Conservation (phyloP, 805 yeast species). For the Teunomyces barrocoloradensis region DNA sequence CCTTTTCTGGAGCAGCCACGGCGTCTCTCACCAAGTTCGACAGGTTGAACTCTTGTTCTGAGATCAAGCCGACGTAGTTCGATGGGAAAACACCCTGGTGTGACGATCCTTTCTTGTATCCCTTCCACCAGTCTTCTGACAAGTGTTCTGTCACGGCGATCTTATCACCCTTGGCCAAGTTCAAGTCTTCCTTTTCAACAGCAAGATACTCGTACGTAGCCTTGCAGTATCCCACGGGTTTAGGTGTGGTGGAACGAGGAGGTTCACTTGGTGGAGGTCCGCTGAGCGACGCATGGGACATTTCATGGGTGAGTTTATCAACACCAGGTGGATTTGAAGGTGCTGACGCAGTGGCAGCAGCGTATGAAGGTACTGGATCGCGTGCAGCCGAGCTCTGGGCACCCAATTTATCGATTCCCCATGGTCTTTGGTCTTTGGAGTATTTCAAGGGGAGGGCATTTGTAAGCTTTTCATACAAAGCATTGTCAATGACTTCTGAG, state of each 20-base stretch:
- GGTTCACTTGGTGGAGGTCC: slow-evolving; percentile 20
- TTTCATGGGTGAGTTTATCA: slow-evolving; percentile 8
- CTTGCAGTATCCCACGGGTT: slow-evolving; percentile 43
- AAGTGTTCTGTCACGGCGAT: slow-evolving; percentile 68
- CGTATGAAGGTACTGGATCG: slow-evolving; percentile 5
- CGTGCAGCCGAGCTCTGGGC: background rate
- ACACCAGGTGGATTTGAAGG: slow-evolving; percentile 14
- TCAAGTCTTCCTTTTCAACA: slow-evolving; percentile 73
- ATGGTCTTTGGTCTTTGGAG: slow-evolving; percentile 48
- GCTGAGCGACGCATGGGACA: slow-evolving; percentile 13
- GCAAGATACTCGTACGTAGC: slow-evolving; percentile 76
- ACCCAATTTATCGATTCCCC: slow-evolving; percentile 37
- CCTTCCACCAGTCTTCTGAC: slow-evolving; percentile 91
- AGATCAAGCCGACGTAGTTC: slow-evolving; percentile 62
- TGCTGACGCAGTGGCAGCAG: slow-evolving; percentile 7
- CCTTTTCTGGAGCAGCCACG: slow-evolving; percentile 12
- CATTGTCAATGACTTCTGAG: slow-evolving; percentile 65
- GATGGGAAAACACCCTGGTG: slow-evolving; percentile 84
- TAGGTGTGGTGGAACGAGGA: slow-evolving; percentile 15
- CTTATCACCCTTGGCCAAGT: slow-evolving; percentile 62
- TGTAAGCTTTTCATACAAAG: slow-evolving; percentile 50
- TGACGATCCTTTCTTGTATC: slow-evolving; percentile 45
- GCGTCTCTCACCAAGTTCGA: background rate
- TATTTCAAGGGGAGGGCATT: slow-evolving; percentile 57
- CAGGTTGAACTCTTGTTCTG: slow-evolving; percentile 29